These are phyloP conservation scores for Flaveria floridana DNA, from an alignment of 140 eudicot species.

Conservation along the genomic window DNA sequence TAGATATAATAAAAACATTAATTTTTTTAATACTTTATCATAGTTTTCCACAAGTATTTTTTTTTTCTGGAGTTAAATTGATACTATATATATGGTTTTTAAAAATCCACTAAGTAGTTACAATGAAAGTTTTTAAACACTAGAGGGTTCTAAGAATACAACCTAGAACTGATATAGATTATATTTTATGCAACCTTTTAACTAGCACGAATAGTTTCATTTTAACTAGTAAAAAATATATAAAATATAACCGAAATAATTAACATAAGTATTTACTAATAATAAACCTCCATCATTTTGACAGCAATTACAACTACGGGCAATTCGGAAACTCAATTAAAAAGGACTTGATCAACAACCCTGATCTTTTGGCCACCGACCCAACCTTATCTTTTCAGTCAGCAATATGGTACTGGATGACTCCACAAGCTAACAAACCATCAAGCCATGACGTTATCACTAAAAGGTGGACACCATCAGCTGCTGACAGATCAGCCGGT, in stretches of 20 bases:
- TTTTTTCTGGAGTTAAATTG: too few relatives aligned
- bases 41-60: too few relatives aligned
- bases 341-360: conserved; percentile 44
- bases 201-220: neutral
- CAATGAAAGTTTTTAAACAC: too few relatives aligned
- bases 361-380: conserved; percentile 52
- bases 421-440: conserved; percentile 47
- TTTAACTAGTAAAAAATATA: too few relatives aligned
- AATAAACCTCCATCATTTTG: neutral
- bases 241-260: too few relatives aligned
- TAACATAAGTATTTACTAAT: neutral
- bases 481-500: conserved; percentile 49
- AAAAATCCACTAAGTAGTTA: too few relatives aligned
- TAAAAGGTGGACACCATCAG: conserved; percentile 48
- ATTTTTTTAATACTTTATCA: too few relatives aligned
- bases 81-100: too few relatives aligned
- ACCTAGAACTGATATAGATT: too few relatives aligned
- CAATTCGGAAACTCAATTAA: conserved; percentile 43
- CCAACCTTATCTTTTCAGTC: conserved; percentile 45
- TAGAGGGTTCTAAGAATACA: too few relatives aligned
- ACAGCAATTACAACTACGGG: conserved; percentile 57
- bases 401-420: conserved; percentile 62
- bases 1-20: too few relatives aligned
- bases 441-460: conserved; percentile 58
- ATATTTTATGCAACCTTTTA: neutral